phyloP scores from a whole-genome alignment of 1,139 yeast species.

The Yamadazyma diddensiae region DNA sequence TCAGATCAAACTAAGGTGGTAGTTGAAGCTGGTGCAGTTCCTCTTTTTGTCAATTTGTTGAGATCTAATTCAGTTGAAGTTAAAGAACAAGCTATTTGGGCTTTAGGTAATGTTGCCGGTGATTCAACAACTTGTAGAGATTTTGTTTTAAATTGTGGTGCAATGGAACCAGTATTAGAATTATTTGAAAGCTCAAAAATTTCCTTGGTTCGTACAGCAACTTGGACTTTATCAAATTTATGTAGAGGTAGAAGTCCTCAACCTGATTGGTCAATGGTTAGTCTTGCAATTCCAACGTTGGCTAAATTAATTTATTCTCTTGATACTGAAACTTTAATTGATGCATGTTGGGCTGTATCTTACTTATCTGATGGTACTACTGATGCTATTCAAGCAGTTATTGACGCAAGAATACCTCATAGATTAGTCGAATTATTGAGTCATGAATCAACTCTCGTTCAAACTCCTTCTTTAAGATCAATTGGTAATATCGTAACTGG shows the following conservation, averaged over 20 bases:
- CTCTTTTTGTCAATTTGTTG: conserved; percentile 79
- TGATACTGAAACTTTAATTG: conserved; percentile 91
- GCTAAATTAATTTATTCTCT: conserved; percentile 87
- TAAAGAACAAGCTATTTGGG: conserved; percentile 99
- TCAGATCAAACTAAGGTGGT: conserved; percentile 88
- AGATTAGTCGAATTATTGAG: conserved; percentile 86
- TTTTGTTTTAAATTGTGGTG: conserved; percentile 77
- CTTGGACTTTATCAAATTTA: conserved; percentile 95
- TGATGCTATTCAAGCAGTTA: conserved; percentile 93
- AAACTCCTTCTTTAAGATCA: conserved; percentile 96
- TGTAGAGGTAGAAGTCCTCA: conserved; percentile 97
- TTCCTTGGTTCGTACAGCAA: conserved; percentile 90
- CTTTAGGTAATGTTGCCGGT: conserved; percentile 98
- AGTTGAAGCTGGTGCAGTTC: conserved; percentile 92
- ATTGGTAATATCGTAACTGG: conserved; percentile 98
- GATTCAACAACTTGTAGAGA: conserved; percentile 90
- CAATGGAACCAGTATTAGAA: conserved; percentile 82
- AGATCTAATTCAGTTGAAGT: conserved; percentile 84
- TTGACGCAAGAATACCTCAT: conserved; percentile 93
- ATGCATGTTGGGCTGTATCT: conserved; percentile 98
- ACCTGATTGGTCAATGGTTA: conserved; percentile 90
- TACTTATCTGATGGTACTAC: conserved; percentile 90
- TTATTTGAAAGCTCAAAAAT: conserved; percentile 80
- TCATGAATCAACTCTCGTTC: conserved; percentile 82
- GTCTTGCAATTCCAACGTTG: conserved; percentile 85